Evolutionary conservation across 2,329 filamentous ascomycete genomes (phyloP), one percentile per base, ranked within the genome.

Genomic region (Trichoderma sp.): DNA sequence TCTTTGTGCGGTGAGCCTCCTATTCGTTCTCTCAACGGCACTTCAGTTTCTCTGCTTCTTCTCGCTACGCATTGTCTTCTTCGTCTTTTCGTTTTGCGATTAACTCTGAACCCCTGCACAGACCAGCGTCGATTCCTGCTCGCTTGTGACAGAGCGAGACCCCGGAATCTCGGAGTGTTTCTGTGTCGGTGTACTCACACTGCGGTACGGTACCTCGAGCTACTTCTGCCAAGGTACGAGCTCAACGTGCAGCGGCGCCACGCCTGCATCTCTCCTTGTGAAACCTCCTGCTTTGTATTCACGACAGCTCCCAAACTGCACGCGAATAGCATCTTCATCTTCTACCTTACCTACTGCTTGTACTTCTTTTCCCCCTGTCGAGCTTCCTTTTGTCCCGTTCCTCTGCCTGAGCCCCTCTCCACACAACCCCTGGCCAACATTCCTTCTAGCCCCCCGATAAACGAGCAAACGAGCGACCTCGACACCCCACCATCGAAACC

Each of bases 381-480:
- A 66, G 66, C 64, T 21, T 74, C 64, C 11, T 21, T 21, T 29
- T n/a, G 29, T 50, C 29, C 29, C n/a, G 18, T 18, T 33, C 33
- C 31, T 68, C 33, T 24, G 27, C 27, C 53, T 33, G 21, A 33
- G 41, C 62, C 60, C 50, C 60, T 53, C 60, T 38, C 41, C 41
- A 56, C 27, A n/a, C n/a, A 35, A 66, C 60, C 71, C 69, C 69
- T 72, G 69, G 69, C 71, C 62, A 74, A 53, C 21, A 66, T 29
- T 53, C 45, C 68, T 16, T 45, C 50, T 59, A 50, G 59, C 69
- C 31, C 21, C 38, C 16, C 38, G 24, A 63, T 27, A 27, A 33
- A 38, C 59, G 27, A 31, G 9, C 59, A 62, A 33, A 62, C 59
- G 59, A 62, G 18, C 59, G 16, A 5, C 59, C 59, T 33, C 56